Percentiles rank a stretch among this genome's conserved stretches.
phyloP scores from a whole-genome alignment of 2,329 filamentous ascomycete genomes.

The Penicillium capsulatum region DNA sequence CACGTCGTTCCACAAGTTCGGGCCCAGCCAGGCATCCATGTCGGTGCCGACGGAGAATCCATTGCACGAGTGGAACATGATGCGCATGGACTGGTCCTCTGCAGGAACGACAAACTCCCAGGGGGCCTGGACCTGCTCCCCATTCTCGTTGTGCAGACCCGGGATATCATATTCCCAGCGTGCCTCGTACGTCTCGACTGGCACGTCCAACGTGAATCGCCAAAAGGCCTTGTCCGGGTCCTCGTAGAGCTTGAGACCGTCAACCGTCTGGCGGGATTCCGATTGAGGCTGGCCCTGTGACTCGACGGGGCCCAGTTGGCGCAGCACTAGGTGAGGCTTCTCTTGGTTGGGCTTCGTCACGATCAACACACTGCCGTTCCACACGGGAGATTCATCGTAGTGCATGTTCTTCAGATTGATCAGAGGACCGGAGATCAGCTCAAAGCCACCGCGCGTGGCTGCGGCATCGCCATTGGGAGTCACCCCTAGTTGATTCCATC shows the following conservation, averaged over 20 bases:
- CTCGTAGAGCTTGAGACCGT: constrained; percentile 57
- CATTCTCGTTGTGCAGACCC: constrained; percentile 58
- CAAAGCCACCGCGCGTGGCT: constrained; percentile 23
- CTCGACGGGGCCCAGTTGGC: constrained; percentile 31
- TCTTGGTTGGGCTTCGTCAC: constrained; percentile 69
- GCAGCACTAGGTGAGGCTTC: constrained; percentile 55
- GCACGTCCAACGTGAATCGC: constrained; percentile 58
- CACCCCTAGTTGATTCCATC: background rate
- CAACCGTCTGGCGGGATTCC: constrained; percentile 20
- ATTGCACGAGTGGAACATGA: constrained; percentile 67
- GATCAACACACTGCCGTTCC: constrained; percentile 82
- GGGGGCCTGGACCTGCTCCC: constrained; percentile 51
- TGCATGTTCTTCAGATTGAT: constrained; percentile 49
- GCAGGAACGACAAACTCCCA: constrained; percentile 56
- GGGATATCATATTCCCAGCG: constrained; percentile 75
- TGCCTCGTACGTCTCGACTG: constrained; percentile 66
- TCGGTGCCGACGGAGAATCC: constrained; percentile 65
- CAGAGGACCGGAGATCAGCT: constrained; percentile 47
- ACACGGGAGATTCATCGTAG: constrained; percentile 43
- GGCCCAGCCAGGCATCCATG: constrained; percentile 58
- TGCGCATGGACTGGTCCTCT: constrained; percentile 60
- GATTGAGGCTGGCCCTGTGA: constrained; percentile 21
- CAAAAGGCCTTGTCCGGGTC: constrained; percentile 57
- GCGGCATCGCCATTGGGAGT: constrained; percentile 22
- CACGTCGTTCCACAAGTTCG: constrained; percentile 62